Conservation (phyloP, 2,329 filamentous ascomycete genomes). For the Colletotrichum paranaense region DNA sequence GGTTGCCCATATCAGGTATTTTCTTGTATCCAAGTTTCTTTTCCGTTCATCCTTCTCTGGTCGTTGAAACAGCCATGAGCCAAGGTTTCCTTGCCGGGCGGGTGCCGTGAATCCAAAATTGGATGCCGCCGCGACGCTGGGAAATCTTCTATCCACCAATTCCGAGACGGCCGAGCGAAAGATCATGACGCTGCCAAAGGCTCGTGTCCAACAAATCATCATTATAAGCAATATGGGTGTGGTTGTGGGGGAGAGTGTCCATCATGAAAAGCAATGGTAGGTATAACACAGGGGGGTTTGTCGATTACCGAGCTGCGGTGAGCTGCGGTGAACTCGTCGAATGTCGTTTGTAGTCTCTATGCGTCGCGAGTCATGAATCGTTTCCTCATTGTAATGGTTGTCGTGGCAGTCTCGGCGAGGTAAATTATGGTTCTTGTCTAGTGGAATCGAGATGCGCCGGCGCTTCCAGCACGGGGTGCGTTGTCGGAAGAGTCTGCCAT, state of each 20-base stretch:
- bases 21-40: constrained; percentile 54
- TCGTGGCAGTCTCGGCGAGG: constrained; percentile 31
- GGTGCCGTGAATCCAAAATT: constrained; percentile 25
- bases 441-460: constrained; percentile 34
- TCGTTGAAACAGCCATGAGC: constrained; percentile 42
- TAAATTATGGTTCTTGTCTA: constrained; percentile 28
- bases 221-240: constrained; percentile 51
- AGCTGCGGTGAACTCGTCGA: constrained; percentile 32
- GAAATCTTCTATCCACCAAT: constrained; percentile 50
- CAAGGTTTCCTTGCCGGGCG: constrained; percentile 30
- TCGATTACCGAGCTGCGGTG: constrained; percentile 31
- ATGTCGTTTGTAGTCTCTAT: constrained; percentile 50
- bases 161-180: constrained; percentile 35
- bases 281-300: constrained; percentile 31
- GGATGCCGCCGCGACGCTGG: constrained; percentile 36
- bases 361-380: constrained; percentile 39
- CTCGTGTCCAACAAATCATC: constrained; percentile 43
- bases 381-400: constrained; percentile 33
- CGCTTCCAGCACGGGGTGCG: constrained; percentile 50
- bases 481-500: constrained; percentile 55
- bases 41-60: constrained; percentile 48
- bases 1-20: constrained; percentile 54
- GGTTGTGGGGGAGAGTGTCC: constrained; percentile 18
- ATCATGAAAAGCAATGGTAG: constrained; percentile 35
- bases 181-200: constrained; percentile 36